Evolutionary conservation across 495 filamentous ascomycete species (phyloP).

Genomic region (Daldinia caldariorum): DNA sequence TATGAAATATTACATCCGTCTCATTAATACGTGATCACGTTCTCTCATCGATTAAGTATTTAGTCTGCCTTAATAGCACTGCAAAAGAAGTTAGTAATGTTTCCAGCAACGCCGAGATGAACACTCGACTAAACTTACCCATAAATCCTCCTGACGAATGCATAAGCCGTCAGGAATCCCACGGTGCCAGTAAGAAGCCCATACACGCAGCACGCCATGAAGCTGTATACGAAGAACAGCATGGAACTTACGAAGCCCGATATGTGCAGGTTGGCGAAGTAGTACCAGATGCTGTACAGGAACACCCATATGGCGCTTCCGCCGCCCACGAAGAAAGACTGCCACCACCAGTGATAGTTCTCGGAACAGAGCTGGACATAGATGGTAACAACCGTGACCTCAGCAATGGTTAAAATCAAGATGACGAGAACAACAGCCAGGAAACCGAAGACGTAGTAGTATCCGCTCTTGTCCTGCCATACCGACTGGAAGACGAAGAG

Average conservation of each 20-base stretch:
- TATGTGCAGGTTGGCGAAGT: slow-evolving; percentile 82
- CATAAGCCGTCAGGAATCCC: slow-evolving; percentile 87
- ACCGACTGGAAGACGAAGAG: slow-evolving; percentile 91
- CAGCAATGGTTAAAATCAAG: slow-evolving; percentile 79
- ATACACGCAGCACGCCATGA: slow-evolving; percentile 84
- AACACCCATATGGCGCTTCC: slow-evolving; percentile 88
- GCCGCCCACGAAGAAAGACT: slow-evolving; percentile 84
- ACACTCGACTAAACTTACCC: slow-evolving; percentile 61
- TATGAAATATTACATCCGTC: slow-evolving; percentile 28
- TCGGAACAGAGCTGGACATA: slow-evolving; percentile 88
- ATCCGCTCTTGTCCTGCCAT: slow-evolving; percentile 93
- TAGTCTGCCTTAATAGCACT: slow-evolving; percentile 53
- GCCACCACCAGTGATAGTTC: slow-evolving; percentile 98
- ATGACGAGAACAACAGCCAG: slow-evolving; percentile 79
- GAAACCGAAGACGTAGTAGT: slow-evolving; percentile 96
- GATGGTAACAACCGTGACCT: slow-evolving; percentile 89
- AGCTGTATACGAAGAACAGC: slow-evolving; percentile 87
- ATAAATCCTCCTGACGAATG: slow-evolving; percentile 90
- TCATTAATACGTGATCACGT: slow-evolving; percentile 35
- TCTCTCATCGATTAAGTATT: slow-evolving; percentile 33
- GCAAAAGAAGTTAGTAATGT: slow-evolving; percentile 25
- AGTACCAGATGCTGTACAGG: slow-evolving; percentile 88
- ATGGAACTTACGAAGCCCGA: slow-evolving; percentile 81
- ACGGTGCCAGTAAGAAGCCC: slow-evolving; percentile 86
- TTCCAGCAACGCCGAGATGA: no score